phyloP scores from a whole-genome alignment of 805 yeast genomes.

The Candida coquimbonensis region DNA sequence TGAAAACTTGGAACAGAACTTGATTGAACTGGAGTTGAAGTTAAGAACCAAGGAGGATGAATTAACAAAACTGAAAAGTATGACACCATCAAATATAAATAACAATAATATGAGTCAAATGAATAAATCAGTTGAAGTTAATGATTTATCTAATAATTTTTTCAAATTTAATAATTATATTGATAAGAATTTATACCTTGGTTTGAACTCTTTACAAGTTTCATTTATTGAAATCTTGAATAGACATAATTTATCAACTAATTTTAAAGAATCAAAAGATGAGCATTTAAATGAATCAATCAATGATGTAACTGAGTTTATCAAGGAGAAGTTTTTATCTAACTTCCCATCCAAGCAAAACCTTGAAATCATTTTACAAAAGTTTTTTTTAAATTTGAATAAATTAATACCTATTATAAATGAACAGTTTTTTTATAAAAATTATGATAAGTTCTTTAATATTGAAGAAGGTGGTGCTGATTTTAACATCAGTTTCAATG shows the following conservation, averaged over 20 bases:
- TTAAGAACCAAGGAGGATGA: constrained; percentile 29
- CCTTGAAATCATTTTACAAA: constrained; percentile 20
- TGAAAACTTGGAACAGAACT: constrained; percentile 58
- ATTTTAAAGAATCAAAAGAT: constrained; percentile 25
- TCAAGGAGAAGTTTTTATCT: constrained; percentile 14
- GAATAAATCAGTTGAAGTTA: neutral
- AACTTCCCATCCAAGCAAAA: constrained; percentile 24
- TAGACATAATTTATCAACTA: constrained; percentile 10
- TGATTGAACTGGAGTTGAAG: constrained; percentile 44
- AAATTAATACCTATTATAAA: constrained; percentile 21
- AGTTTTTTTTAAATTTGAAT: constrained; percentile 21
- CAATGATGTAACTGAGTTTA: constrained; percentile 6
- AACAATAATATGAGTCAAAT: too few species aligned
- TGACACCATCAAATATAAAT: too few species aligned
- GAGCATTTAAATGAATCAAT: constrained; percentile 20
- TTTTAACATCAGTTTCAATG: constrained; percentile 2
- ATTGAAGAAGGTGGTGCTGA: constrained; percentile 5
- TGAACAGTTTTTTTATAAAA: constrained; percentile 19
- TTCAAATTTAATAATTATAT: constrained; percentile 20
- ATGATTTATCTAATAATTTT: constrained; percentile 15
- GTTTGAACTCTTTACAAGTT: constrained; percentile 19
- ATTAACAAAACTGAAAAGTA: constrained; percentile 30
- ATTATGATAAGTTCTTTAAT: constrained; percentile 14
- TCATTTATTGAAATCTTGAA: constrained; percentile 14
- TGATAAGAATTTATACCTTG: constrained; percentile 19